Evolutionary conservation across 1,139 yeast genomes (phyloP).

Genomic region (Petasospora fabianii): DNA sequence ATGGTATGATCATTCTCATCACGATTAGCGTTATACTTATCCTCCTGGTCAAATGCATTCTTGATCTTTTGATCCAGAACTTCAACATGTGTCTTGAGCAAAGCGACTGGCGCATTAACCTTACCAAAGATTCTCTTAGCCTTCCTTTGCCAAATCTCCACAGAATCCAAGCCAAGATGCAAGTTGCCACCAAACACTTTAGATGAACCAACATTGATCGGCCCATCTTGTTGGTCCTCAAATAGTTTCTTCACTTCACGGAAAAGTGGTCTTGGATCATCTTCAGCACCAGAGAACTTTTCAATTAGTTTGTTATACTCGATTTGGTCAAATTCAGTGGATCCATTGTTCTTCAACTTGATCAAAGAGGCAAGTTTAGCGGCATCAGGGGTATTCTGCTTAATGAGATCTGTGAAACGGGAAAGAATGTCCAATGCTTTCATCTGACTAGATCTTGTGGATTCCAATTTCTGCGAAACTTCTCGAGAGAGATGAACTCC

Average conservation of each 20-base stretch:
- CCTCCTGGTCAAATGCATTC: slow-evolving; percentile 41
- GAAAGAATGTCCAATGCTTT: slow-evolving; percentile 6
- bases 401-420: slow-evolving; percentile 6
- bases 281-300: slow-evolving; percentile 27
- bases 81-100: slow-evolving; percentile 32
- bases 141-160: slow-evolving; percentile 45
- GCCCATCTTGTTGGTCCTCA: slow-evolving; percentile 24
- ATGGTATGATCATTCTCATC: slow-evolving; percentile 26
- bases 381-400: slow-evolving; percentile 13
- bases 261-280: slow-evolving; percentile 31
- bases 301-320: slow-evolving; percentile 11
- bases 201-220: slow-evolving; percentile 1
- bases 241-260: slow-evolving; percentile 26
- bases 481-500: slow-evolving; percentile 25
- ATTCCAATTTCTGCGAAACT: slow-evolving; percentile 19
- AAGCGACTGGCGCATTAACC: slow-evolving; percentile 32
- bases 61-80: slow-evolving; percentile 34
- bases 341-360: slow-evolving; percentile 19
- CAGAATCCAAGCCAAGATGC: slow-evolving; percentile 21
- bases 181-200: not conserved
- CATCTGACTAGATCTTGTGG: slow-evolving; percentile 19
- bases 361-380: slow-evolving; percentile 29
- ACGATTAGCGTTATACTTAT: slow-evolving; percentile 30
- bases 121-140: slow-evolving; percentile 39
- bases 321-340: slow-evolving; percentile 6